phyloP scores from a whole-genome alignment of 305 asterid species.

The Caryopteris hybrid region DNA sequence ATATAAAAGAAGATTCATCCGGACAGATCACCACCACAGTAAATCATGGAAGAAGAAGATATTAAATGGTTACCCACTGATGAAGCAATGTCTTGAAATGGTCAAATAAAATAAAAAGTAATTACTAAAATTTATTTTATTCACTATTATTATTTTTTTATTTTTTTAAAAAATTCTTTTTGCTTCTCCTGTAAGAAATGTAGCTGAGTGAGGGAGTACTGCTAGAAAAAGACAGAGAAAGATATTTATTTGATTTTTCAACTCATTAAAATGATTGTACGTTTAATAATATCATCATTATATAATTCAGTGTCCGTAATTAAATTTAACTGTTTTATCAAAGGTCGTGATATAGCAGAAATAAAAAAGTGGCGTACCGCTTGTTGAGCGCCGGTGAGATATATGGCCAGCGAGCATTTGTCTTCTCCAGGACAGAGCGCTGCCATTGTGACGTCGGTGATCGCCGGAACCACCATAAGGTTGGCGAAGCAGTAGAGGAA shows the following conservation, averaged over 20 bases:
- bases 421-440: conserved; percentile 87
- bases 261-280: too few species aligned
- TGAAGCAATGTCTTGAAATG: conserved; percentile 8
- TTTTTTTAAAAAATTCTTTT: too few species aligned
- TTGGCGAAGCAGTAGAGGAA: conserved; percentile 69
- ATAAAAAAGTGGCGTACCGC: conserved; percentile 38
- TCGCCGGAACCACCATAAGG: conserved; percentile 89
- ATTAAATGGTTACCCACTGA: neutral
- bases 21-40: neutral
- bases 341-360: too few species aligned
- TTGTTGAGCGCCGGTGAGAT: conserved; percentile 86
- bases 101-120: too few species aligned
- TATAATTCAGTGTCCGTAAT: too few species aligned
- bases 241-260: neutral
- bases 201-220: neutral
- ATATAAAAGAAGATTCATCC: too few species aligned
- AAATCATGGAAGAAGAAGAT: neutral
- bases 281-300: too few species aligned
- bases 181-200: too few species aligned
- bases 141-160: too few species aligned
- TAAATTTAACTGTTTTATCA: too few species aligned
- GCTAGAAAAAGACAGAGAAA: neutral
- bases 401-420: conserved; percentile 79
- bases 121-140: too few species aligned
- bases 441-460: conserved; percentile 74